phyloP scores from a whole-genome alignment of 768 basidiomycete genomes.

The Suillus lakei region DNA sequence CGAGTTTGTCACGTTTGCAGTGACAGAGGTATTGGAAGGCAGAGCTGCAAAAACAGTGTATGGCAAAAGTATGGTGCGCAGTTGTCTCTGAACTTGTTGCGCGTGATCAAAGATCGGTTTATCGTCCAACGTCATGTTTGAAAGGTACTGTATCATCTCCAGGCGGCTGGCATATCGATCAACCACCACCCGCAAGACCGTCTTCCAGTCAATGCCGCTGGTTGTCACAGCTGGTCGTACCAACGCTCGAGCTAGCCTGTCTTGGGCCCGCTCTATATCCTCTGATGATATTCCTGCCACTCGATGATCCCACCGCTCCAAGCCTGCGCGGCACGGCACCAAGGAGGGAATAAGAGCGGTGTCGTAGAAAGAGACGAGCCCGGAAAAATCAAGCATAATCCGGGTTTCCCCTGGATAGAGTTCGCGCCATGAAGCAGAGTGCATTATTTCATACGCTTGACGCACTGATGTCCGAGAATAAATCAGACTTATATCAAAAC shows the following conservation, averaged over 20 bases:
- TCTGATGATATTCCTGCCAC: slow-evolving; percentile 15
- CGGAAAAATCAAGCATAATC: slow-evolving; percentile 22
- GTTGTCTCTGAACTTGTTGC: slow-evolving; percentile 17
- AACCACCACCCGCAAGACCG: slow-evolving; percentile 41
- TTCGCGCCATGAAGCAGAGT: slow-evolving; percentile 27
- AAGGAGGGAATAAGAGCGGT: slow-evolving; percentile 25
- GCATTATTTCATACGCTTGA: slow-evolving; percentile 14
- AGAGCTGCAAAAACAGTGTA: slow-evolving; percentile 14
- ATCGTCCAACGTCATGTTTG: slow-evolving; percentile 27
- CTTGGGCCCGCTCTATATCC: slow-evolving; percentile 14
- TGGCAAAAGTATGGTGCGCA: slow-evolving; percentile 20
- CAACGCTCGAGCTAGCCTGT: slow-evolving; percentile 14
- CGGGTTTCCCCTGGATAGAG: slow-evolving; percentile 31
- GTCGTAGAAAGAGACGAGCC: slow-evolving; percentile 34
- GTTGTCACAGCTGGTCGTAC: slow-evolving; percentile 3
- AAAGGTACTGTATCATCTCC: slow-evolving; percentile 42
- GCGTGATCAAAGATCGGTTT: slow-evolving; percentile 11
- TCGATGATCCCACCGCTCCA: slow-evolving; percentile 30
- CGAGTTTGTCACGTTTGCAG: slow-evolving; percentile 3
- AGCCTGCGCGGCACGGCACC: slow-evolving; percentile 13
- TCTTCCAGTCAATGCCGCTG: slow-evolving; percentile 49
- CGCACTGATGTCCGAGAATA: background rate
- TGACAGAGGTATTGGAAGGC: slow-evolving; percentile 1
- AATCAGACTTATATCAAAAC: background rate
- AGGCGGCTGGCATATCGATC: slow-evolving; percentile 48